Conservation (phyloP, 495 filamentous ascomycete genomes). For the Aspergillus carlsbadensis region DNA sequence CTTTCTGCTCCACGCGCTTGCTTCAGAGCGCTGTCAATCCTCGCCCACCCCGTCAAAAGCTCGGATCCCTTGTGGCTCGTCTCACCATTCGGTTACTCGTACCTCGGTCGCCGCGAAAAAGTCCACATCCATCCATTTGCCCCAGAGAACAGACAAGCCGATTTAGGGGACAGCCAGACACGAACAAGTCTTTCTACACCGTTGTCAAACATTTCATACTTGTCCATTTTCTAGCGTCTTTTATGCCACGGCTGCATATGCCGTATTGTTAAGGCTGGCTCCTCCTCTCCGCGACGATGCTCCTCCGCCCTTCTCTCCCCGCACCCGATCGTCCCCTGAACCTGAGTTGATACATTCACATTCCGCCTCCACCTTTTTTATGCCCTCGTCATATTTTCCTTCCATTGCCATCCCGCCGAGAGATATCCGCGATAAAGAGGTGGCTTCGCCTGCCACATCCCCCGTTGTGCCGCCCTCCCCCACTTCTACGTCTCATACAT, state of each 20-base stretch:
- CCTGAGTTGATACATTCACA: constrained; percentile 29
- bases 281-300: constrained; percentile 44
- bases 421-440: constrained; percentile 30
- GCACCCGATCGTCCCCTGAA: constrained; percentile 25
- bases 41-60: neutral
- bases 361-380: constrained; percentile 5
- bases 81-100: neutral
- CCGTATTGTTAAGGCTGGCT: constrained; percentile 46
- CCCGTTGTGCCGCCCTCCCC: constrained; percentile 37
- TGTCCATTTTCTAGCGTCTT: neutral
- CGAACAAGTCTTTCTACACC: neutral
- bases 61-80: neutral
- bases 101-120: neutral
- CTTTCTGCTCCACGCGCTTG: neutral
- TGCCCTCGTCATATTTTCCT: constrained; percentile 18
- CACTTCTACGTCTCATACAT: constrained; percentile 35
- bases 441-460: constrained; percentile 28
- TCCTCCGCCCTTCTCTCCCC: constrained; percentile 39
- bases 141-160: neutral
- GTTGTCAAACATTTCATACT: neutral
- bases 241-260: constrained; percentile 42
- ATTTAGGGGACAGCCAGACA: neutral
- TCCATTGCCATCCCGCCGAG: constrained; percentile 8
- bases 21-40: constrained; percentile 6
- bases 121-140: neutral